Percentiles rank a stretch among this genome's conserved stretches.
These are phyloP conservation scores for Stephania yunnanensis DNA, from an alignment of 164 flowering plant genomes.

Conservation along the genomic window DNA sequence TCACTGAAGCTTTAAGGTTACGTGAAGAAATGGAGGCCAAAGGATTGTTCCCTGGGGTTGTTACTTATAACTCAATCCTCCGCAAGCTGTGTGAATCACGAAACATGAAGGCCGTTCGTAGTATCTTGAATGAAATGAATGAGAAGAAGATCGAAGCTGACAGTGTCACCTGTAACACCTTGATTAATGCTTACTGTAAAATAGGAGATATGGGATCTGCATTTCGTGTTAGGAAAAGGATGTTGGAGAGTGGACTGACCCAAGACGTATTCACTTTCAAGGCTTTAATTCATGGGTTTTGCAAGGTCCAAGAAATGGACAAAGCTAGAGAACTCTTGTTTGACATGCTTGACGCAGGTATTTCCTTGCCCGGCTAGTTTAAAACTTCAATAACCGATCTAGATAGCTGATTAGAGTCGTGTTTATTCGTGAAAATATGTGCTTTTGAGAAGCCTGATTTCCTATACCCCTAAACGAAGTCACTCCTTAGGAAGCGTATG, in stretches of 20 bases:
- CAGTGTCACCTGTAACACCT: slow-evolving; percentile 80
- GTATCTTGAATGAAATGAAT: slow-evolving; percentile 68
- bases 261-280: slow-evolving; percentile 64
- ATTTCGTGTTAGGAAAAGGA: slow-evolving; percentile 54
- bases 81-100: slow-evolving; percentile 81
- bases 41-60: slow-evolving; percentile 59
- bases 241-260: slow-evolving; percentile 64
- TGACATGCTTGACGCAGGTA: slow-evolving; percentile 58
- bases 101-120: slow-evolving; percentile 63
- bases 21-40: slow-evolving; percentile 57
- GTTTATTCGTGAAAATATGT: too few relatives aligned
- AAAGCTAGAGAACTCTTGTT: slow-evolving; percentile 65
- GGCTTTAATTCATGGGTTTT: slow-evolving; percentile 88
- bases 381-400: neutral
- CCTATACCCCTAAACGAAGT: too few relatives aligned
- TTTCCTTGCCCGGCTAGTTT: neutral
- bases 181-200: slow-evolving; percentile 90
- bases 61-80: slow-evolving; percentile 70
- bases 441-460: too few relatives aligned
- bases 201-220: slow-evolving; percentile 81
- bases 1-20: slow-evolving; percentile 60
- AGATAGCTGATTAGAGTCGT: too few relatives aligned
- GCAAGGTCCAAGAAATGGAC: slow-evolving; percentile 49
- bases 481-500: too few relatives aligned
- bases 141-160: slow-evolving; percentile 73